Base-by-base conservation (phyloP, 2,329 filamentous ascomycete species). In the Biscogniauxia mediterranea region DNA sequence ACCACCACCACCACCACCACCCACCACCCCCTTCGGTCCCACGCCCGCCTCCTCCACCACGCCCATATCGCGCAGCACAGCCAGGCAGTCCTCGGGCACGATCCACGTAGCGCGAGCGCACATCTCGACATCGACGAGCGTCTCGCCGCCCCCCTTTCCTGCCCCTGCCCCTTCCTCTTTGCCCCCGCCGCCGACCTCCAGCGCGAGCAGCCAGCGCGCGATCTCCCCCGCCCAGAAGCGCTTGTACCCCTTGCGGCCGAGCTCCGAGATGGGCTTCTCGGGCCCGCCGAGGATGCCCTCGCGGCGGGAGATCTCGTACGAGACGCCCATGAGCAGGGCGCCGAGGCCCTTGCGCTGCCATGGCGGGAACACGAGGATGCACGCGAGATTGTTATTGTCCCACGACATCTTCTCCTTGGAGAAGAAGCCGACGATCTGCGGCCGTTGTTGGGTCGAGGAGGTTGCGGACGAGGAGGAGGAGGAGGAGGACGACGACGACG, bases 371-470 rank as follows among this genome's bases (percentile, higher is more conserved):
- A 98, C 85, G 6, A 98, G 82, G 68, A 99, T 99, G 74, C 95
- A 99, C 0, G 95, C 95, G 5, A 99, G 83, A 68, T 98, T 99
- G 76, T 99, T 98, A 71, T 94, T 93, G 71, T 99, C 95, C 94
- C 95, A 99, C 3, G 92, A 97, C 82, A 97, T 90, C 75, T 98
- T 98, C 76, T 99, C 95, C 74, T 99, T 98, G 65, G 91, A 96
- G 80, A 98, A 99, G 83, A 98, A 98, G n/a, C 95, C 95, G 1
- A 94, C 86, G 28, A 97, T 88, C 71, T 89, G 86, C 20, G 76
- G 72, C 50, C 75, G 28, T 13, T 32, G 3, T 9, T 1, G 73
- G 26, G 13, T 5, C 13, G 42, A 57, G 6, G 70, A 68, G 6
- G 70, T 67, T n/a, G 51, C 57, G 17, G 55, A 21, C 17, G 50